These are phyloP conservation scores for Mycena vulgaris DNA, from an alignment of 768 basidiomycete species.

Conservation along the genomic window DNA sequence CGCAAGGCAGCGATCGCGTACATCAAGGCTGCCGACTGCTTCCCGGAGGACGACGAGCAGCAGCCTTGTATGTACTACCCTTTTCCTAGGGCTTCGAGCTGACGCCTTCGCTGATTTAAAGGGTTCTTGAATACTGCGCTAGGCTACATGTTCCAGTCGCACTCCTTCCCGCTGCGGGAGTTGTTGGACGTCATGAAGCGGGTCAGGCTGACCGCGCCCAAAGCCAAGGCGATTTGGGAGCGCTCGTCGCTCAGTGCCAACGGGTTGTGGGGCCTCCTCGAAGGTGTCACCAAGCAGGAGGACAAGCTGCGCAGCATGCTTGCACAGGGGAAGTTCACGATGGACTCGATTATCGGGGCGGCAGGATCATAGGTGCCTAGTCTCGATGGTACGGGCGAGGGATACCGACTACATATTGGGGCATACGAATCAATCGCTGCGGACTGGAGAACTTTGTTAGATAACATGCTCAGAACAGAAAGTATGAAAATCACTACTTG, in stretches of 20 bases:
- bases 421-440: too few relatives aligned
- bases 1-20: constrained; percentile 35
- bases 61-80: constrained; percentile 29
- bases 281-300: background rate
- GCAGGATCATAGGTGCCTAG: background rate
- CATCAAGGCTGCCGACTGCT: constrained; percentile 29
- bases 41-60: constrained; percentile 40
- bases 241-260: constrained; percentile 5
- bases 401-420: too few relatives aligned
- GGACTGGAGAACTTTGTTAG: too few relatives aligned
- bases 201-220: constrained; percentile 13
- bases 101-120: background rate
- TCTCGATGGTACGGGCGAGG: too few relatives aligned
- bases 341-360: constrained; percentile 9
- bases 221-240: constrained; percentile 35
- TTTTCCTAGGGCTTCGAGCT: background rate
- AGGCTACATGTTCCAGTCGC: constrained; percentile 12
- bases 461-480: too few relatives aligned
- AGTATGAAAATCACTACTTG: too few relatives aligned
- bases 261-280: constrained; percentile 10
- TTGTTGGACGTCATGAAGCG: constrained; percentile 31
- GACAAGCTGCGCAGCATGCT: constrained; percentile 12
- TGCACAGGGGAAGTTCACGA: background rate
- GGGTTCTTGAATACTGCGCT: constrained; percentile 22
- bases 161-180: constrained; percentile 23